Evolutionary conservation across 2,329 filamentous ascomycete species (phyloP).

Genomic region (Ciborinia camelliae): DNA sequence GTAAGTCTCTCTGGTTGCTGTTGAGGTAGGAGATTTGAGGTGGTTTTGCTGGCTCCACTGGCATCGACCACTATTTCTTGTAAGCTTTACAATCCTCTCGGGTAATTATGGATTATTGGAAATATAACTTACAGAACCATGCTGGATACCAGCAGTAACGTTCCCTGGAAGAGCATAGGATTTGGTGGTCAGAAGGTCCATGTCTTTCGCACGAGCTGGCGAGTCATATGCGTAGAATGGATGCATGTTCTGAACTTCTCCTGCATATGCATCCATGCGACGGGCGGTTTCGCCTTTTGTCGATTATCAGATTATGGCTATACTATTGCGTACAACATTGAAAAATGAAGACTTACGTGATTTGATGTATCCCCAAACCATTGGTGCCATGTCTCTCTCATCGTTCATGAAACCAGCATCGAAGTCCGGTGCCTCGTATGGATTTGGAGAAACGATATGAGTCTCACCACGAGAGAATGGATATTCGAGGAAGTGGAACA

Average conservation of each 20-base stretch:
- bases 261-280: constrained; percentile 51
- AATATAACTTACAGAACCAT: constrained; percentile 42
- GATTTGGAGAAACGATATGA: constrained; percentile 57
- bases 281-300: constrained; percentile 57
- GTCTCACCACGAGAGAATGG: constrained; percentile 59
- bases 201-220: constrained; percentile 64
- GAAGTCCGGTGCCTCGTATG: constrained; percentile 73
- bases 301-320: not conserved
- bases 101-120: not conserved
- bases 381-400: constrained; percentile 77
- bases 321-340: not conserved
- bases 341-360: constrained; percentile 57
- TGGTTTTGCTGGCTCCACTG: constrained; percentile 52
- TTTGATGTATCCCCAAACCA: constrained; percentile 64
- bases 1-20: constrained; percentile 58
- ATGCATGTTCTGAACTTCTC: constrained; percentile 54
- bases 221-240: constrained; percentile 71
- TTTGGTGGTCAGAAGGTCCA: constrained; percentile 73
- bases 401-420: constrained; percentile 84
- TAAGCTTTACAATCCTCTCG: not conserved
- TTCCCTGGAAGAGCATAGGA: constrained; percentile 62
- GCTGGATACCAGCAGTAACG: constrained; percentile 43
- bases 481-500: constrained; percentile 55
- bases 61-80: constrained; percentile 55
- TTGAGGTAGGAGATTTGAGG: constrained; percentile 51